phyloP scores from a whole-genome alignment of 176 grass and related monocot species.

The Carex kokanica region DNA sequence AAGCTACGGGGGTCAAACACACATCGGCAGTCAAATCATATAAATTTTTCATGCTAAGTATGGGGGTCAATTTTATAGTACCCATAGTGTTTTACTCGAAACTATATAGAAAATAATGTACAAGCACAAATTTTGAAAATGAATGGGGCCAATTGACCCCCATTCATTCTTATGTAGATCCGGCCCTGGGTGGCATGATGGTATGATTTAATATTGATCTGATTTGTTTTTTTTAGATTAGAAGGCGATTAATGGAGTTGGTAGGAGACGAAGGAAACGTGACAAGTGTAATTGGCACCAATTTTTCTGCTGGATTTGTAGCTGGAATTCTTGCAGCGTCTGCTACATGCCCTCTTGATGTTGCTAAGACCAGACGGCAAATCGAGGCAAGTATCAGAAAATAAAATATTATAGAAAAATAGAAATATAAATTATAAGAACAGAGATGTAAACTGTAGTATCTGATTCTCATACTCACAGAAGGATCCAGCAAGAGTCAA shows the following conservation, averaged over 20 bases:
- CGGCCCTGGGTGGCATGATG: background rate
- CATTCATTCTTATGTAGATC: too few species aligned
- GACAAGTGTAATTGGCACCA: slow-evolving; percentile 51
- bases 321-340: slow-evolving; percentile 74
- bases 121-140: too few species aligned
- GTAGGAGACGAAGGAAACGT: slow-evolving; percentile 51
- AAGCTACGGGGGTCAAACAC: too few species aligned
- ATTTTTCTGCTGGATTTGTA: slow-evolving; percentile 77
- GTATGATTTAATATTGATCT: slow-evolving; percentile 6
- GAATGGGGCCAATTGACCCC: too few species aligned
- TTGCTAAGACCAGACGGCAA: slow-evolving; percentile 84
- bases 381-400: slow-evolving; percentile 59
- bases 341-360: slow-evolving; percentile 86
- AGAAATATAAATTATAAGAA: background rate
- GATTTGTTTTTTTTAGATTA: slow-evolving; percentile 42
- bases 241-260: slow-evolving; percentile 47
- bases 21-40: too few species aligned
- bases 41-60: too few species aligned
- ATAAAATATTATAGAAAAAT: background rate
- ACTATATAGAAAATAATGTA: too few species aligned
- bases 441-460: background rate
- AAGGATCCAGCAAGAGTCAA: slow-evolving; percentile 72
- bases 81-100: too few species aligned
- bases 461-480: slow-evolving; percentile 37
- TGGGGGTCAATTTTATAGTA: too few species aligned